Evolutionary conservation across 768 basidiomycete species (phyloP), one percentile per base, ranked within the genome.

Genomic region (Tephrocybe sp.): DNA sequence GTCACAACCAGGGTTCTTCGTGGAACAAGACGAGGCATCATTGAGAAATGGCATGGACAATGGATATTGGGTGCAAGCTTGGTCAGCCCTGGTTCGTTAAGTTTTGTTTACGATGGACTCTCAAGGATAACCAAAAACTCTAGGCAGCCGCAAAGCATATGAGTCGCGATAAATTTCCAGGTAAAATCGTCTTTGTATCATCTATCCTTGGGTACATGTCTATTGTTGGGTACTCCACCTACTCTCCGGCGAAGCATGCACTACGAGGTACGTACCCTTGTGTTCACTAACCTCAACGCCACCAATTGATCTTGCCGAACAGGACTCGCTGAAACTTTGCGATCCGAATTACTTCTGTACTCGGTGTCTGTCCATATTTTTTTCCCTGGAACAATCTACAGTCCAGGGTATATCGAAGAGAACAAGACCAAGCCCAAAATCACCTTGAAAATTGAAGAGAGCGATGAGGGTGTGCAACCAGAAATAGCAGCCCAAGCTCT

Each of bases 281-380:
- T 16, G 19, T 23, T 27, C 44, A 21, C 30, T 23, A 18, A 45
- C 38, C 27, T 42, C 15, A 38, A 45, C 33, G 47, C 49, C 47
- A 16, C 31, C 37, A 12, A 29, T 25, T 18, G 16, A 42, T 15
- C 23, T 42, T 42, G 3, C 24, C 29, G 10, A 15, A 23, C 60
- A 93, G 91, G 87, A 16, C 79, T 97, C 0, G 90, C 90, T 16
- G 94, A 97, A 54, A 78, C 86, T 0, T 74, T 97, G n/a, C 84
- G 86, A 15, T 86, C 82, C 23, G 94, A 95, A 61, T 71, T 92
- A 46, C 69, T 84, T 51, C 72, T 94, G 5, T 93, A 94, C 64
- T 79, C 77, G 43, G 86, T 91, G 61, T 72, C 76, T 41, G 79
- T 92, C 9, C 91, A 94, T 54, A 81, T 91, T 34, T 92, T 83